phyloP scores from a whole-genome alignment of 169 alveolate species.

The Plasmodium falciparum region DNA sequence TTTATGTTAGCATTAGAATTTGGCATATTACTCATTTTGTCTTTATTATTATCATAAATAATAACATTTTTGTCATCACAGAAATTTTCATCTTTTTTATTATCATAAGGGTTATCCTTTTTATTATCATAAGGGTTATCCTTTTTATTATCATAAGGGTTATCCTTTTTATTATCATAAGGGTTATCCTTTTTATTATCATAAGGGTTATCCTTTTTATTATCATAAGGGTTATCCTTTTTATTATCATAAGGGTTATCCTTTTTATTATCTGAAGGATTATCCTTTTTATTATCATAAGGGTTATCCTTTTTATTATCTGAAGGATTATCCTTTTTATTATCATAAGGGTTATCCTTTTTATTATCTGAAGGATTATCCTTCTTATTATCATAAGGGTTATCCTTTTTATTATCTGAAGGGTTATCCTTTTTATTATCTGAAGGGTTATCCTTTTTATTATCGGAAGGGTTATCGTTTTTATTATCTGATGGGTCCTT shows the following conservation, averaged over 20 bases:
- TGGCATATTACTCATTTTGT: background rate
- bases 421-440: no score
- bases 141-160: background rate
- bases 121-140: background rate
- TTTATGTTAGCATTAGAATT: slow-evolving; percentile 3
- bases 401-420: no score
- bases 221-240: background rate
- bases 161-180: background rate
- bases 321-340: no score
- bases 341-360: no score
- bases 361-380: no score
- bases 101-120: background rate
- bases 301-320: no score
- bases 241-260: background rate
- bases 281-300: background rate
- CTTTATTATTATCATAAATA: background rate
- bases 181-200: background rate
- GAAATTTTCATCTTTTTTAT: background rate
- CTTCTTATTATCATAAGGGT: no score
- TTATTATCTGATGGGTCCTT: no score
- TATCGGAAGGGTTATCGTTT: no score
- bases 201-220: background rate
- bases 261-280: background rate
- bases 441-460: no score
- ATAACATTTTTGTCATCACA: background rate